Conservation (phyloP, 1,139 yeast genomes). For the Debaryomycetaceae sp. region DNA sequence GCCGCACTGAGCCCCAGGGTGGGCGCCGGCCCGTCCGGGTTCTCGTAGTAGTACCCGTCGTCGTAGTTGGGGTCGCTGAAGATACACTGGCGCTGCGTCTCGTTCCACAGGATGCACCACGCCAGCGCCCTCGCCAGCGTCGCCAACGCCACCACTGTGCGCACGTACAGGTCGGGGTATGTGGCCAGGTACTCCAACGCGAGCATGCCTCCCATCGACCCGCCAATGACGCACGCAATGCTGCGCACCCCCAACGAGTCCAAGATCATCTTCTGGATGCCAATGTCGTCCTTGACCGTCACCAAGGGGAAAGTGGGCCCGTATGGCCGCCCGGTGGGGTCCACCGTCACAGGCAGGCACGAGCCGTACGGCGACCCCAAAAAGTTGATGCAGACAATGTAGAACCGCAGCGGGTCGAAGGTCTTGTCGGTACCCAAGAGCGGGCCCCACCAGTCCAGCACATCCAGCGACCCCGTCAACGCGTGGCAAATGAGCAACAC, state of each 20-base stretch:
- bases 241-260: slow-evolving; percentile 70
- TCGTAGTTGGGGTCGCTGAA: slow-evolving; percentile 90
- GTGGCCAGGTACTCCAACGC: slow-evolving; percentile 77
- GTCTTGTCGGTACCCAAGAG: slow-evolving; percentile 80
- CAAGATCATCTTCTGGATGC: slow-evolving; percentile 70
- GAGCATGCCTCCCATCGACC: slow-evolving; percentile 99
- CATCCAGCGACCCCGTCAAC: slow-evolving; percentile 91
- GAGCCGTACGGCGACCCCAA: slow-evolving; percentile 97
- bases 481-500: slow-evolving; percentile 92
- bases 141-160: slow-evolving; percentile 76
- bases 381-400: slow-evolving; percentile 81
- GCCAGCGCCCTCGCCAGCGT: slow-evolving; percentile 95
- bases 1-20: slow-evolving; percentile 89
- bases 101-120: slow-evolving; percentile 99
- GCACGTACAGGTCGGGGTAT: slow-evolving; percentile 71
- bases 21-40: slow-evolving; percentile 64
- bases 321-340: slow-evolving; percentile 68
- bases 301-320: slow-evolving; percentile 96
- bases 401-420: slow-evolving; percentile 84
- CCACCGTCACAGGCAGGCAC: slow-evolving; percentile 81
- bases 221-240: slow-evolving; percentile 86
- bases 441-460: slow-evolving; percentile 99
- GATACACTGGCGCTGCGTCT: slow-evolving; percentile 93
- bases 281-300: slow-evolving; percentile 86
- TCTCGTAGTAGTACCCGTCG: slow-evolving; percentile 77